phyloP scores from a whole-genome alignment of 1,139 yeast species.

The Meyerozyma smithsonii region DNA sequence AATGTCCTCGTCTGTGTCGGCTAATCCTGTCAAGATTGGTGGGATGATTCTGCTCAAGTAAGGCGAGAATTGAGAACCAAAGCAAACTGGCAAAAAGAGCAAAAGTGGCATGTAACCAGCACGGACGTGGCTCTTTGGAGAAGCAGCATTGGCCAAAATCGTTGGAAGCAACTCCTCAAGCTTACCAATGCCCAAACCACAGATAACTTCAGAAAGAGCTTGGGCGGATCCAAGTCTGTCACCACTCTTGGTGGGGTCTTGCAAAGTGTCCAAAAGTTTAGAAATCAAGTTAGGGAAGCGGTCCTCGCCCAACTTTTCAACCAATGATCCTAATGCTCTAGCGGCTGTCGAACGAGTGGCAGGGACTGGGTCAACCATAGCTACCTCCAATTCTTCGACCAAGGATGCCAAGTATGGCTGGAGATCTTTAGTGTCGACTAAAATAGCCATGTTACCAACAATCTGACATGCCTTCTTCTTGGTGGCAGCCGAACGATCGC shows the following conservation, averaged over 20 bases:
- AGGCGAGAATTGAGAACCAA: constrained; percentile 89
- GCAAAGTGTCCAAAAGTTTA: constrained; percentile 67
- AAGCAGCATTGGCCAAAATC: constrained; percentile 69
- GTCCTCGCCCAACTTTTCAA: constrained; percentile 94
- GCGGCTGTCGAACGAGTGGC: constrained; percentile 97
- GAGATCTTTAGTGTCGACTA: constrained; percentile 84
- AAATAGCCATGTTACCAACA: constrained; percentile 96
- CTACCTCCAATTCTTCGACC: constrained; percentile 78
- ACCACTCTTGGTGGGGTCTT: constrained; percentile 79
- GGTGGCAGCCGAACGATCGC: constrained; percentile 85
- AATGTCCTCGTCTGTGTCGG: constrained; percentile 81
- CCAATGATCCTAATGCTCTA: constrained; percentile 92
- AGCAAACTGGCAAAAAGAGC: constrained; percentile 88
- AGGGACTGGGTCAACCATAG: constrained; percentile 99
- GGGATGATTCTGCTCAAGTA: constrained; percentile 83
- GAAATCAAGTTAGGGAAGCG: constrained; percentile 91
- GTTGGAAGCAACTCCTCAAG: constrained; percentile 85
- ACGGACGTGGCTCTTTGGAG: constrained; percentile 65
- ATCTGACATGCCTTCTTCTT: constrained; percentile 95
- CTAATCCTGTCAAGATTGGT: constrained; percentile 85
- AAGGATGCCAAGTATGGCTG: constrained; percentile 76
- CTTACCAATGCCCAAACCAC: constrained; percentile 83
- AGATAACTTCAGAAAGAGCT: constrained; percentile 88
- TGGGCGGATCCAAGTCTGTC: constrained; percentile 97
- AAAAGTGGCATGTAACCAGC: constrained; percentile 92